These are phyloP conservation scores for Cordyceps fumosorosea DNA, from an alignment of 2,329 filamentous ascomycete species.

Conservation along the genomic window DNA sequence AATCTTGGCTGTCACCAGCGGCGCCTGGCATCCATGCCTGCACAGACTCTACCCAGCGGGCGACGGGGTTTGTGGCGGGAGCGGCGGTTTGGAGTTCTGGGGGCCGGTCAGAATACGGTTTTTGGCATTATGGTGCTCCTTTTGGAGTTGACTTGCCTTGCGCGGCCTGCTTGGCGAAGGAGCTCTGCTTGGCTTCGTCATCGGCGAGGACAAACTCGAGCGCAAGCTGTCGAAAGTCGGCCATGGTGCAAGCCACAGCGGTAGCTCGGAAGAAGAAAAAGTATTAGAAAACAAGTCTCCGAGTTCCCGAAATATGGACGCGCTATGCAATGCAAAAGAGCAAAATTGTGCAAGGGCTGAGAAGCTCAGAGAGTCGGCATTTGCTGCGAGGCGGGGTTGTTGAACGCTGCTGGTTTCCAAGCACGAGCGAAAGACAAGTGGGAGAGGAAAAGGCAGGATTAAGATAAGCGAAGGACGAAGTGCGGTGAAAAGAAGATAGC, in stretches of 20 bases:
- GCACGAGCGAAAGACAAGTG: background rate
- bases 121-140: no score
- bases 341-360: background rate
- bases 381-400: slow-evolving; percentile 11
- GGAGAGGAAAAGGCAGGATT: background rate
- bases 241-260: slow-evolving; percentile 30
- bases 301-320: background rate
- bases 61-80: slow-evolving; percentile 39
- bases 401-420: slow-evolving; percentile 1
- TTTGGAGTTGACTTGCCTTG: slow-evolving; percentile 24
- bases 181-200: slow-evolving; percentile 33
- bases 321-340: slow-evolving; percentile 8
- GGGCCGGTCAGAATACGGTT: slow-evolving; percentile 13
- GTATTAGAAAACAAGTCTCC: background rate
- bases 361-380: slow-evolving; percentile 1
- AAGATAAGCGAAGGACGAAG: background rate
- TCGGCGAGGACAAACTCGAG: slow-evolving; percentile 49
- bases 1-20: slow-evolving; percentile 32
- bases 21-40: slow-evolving; percentile 46
- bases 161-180: slow-evolving; percentile 40
- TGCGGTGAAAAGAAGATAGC: background rate
- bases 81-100: slow-evolving; percentile 40
- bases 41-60: slow-evolving; percentile 50
- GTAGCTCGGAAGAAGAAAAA: background rate
- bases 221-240: slow-evolving; percentile 45